Conservation (phyloP, 2,329 filamentous ascomycete species). For the Fusarium sp. region DNA sequence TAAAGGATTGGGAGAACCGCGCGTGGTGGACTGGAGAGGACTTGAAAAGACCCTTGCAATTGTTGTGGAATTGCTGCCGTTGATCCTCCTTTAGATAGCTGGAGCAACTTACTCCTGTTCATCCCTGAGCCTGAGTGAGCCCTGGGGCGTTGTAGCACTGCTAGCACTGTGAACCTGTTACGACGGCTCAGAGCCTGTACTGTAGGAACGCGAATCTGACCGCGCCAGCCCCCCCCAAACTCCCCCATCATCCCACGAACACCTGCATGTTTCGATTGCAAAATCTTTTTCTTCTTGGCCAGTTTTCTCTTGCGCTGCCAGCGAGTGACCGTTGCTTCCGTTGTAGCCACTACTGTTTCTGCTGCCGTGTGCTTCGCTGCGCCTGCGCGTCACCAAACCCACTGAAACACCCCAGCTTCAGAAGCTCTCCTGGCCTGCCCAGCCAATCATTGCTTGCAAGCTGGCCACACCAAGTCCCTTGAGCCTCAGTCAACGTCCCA, state of each 20-base stretch:
- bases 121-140: neutral
- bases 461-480: slow-evolving; percentile 47
- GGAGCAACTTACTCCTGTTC: neutral
- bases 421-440: slow-evolving; percentile 5
- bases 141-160: neutral
- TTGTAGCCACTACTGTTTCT: neutral
- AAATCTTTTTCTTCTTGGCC: slow-evolving; percentile 9
- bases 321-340: neutral
- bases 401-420: slow-evolving; percentile 28
- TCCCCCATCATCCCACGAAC: slow-evolving; percentile 14
- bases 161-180: slow-evolving; percentile 36
- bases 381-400: neutral
- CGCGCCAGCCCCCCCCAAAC: slow-evolving; percentile 28
- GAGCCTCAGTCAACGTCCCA: slow-evolving; percentile 47
- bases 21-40: neutral
- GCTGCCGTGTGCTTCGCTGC: slow-evolving; percentile 2
- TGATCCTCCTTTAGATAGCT: slow-evolving; percentile 27
- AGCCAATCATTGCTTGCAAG: slow-evolving; percentile 48
- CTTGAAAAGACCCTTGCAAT: slow-evolving; percentile 2
- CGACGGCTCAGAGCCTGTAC: neutral
- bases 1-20: neutral
- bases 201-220: slow-evolving; percentile 29
- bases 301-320: slow-evolving; percentile 1
- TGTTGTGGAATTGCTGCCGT: slow-evolving; percentile 23
- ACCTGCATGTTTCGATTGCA: slow-evolving; percentile 15